Evolutionary conservation across 345 rosid species (phyloP), one percentile per base, ranked within the genome.

Genomic region (Combretum micranthum): DNA sequence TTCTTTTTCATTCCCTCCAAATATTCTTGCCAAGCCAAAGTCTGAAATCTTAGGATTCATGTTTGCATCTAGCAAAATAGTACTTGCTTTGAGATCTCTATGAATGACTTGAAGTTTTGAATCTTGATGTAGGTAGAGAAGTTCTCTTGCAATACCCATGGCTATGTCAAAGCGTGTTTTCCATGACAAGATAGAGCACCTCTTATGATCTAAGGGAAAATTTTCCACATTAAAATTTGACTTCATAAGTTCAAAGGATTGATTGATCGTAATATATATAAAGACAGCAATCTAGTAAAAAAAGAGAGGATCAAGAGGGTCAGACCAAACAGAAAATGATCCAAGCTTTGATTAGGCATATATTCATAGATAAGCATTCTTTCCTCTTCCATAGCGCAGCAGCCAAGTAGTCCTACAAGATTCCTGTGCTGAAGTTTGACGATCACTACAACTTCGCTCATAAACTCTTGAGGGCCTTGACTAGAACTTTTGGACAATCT

Each of bases 361-460:
- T 62, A 78, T 39, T 78, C 75, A 19, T 74, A 75, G n/a, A 75
- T 53, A 45, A 77, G 39, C 47, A 73, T 57, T 55, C 66, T 70
- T 55, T 71, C 74, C 13, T 64, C 73, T 62, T 53, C 50, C 12
- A 80, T 76, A 0, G 75, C 56, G 75, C 85, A 80, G 47, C 74
- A 80, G 39, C 85, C 85, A 3, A 71, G 21, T 4, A 83, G 72
- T 55, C 52, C 67, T 16, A 77, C 82, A 52, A 80, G 85, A 64
- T 75, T 83, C 57, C 73, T 67, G 69, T 83, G 85, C 53, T 83
- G 83, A 15, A 83, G 81, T 46, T 72, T 80, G 6, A 83, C 73
- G 2, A 73, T 75, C 42, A 77, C 65, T 56, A 63, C 4, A 3
- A 70, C 80, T 61, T 83, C 73, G 55, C 52, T 73, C 61, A 51